Evolutionary conservation across 2,329 filamentous ascomycete genomes (phyloP), one percentile per base, ranked within the genome.

Genomic region (Bipolaris gigantea): DNA sequence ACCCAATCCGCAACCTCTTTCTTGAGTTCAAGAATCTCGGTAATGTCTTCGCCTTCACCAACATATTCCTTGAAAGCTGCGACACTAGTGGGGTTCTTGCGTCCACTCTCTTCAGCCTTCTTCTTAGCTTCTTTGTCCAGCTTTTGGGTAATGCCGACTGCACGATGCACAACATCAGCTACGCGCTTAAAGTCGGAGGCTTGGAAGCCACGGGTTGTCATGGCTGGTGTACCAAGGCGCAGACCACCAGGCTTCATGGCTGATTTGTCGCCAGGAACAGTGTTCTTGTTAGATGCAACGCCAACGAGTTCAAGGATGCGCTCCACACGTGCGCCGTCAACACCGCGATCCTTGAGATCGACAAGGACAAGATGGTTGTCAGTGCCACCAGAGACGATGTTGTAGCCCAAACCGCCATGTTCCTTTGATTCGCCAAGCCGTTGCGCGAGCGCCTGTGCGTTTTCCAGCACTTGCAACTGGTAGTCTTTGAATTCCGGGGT

Each of bases 281-380:
- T 97, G 80, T 99, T 99, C 84, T 99, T 99, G 83, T 99, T 99
- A 73, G 90, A 89, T n/a, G 94, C 94, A 48, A 97, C 93, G 66
- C 93, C 93, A 62, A 95, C 91, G 42, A 96, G 85, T 75, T 97
- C 92, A 21, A 97, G 83, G 15, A 96, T 87, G 42, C 91, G 87
- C 80, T 97, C 92, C 13, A 96, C 91, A 48, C 92, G 88, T 21
- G 89, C 89, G 63, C 92, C 92, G 71, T 99, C 94, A 57, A 99
- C 86, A 53, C 83, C 83, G 73, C 94, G 89, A 34, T 90, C 86
- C 79, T 96, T 96, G 46, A 99, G 84, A 75, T 99, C 94, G 44
- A 94, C 82, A 16, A 99, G 84, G 10, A 99, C 89, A 61, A 99
- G 87, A 78, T 99, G 94, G 81, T 96, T 97, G 79, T 99, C 94